phyloP scores from a whole-genome alignment of 2,329 filamentous ascomycete species.

The Fusarium fujikuroi region DNA sequence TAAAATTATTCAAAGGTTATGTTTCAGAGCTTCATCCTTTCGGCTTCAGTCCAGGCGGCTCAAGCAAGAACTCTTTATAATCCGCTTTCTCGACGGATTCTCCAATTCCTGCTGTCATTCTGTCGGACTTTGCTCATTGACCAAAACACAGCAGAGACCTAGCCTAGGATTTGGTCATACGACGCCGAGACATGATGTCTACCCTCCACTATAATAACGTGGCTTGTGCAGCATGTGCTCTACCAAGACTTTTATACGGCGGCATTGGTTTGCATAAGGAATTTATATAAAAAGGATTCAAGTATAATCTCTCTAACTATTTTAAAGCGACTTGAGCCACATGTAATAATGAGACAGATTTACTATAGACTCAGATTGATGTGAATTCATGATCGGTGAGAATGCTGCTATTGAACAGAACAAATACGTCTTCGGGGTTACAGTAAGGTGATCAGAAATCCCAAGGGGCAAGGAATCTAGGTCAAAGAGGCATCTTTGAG shows the following conservation, averaged over 20 bases:
- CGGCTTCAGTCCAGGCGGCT: rapidly evolving
- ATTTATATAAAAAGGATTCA: background rate
- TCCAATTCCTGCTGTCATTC: rapidly evolving
- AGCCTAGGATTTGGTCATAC: rapidly evolving
- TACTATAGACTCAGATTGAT: background rate
- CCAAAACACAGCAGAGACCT: rapidly evolving
- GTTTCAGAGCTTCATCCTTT: background rate
- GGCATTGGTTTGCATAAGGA: rapidly evolving
- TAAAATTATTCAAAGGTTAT: rapidly evolving
- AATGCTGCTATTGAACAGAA: rapidly evolving
- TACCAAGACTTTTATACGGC: rapidly evolving
- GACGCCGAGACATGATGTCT: no score
- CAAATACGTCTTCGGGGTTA: rapidly evolving
- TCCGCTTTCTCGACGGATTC: background rate
- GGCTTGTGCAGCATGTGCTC: background rate
- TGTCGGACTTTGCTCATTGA: rapidly evolving
- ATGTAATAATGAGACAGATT: rapidly evolving
- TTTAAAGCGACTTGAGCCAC: background rate
- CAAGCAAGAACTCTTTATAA: background rate
- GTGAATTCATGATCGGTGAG: rapidly evolving
- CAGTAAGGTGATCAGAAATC: no score
- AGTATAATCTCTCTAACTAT: rapidly evolving
- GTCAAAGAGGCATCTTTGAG: rapidly evolving
- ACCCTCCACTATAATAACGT: rapidly evolving
- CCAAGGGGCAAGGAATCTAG: background rate